Conservation (phyloP, 1,139 yeast species). For the Suhomyces ambrosiae region DNA sequence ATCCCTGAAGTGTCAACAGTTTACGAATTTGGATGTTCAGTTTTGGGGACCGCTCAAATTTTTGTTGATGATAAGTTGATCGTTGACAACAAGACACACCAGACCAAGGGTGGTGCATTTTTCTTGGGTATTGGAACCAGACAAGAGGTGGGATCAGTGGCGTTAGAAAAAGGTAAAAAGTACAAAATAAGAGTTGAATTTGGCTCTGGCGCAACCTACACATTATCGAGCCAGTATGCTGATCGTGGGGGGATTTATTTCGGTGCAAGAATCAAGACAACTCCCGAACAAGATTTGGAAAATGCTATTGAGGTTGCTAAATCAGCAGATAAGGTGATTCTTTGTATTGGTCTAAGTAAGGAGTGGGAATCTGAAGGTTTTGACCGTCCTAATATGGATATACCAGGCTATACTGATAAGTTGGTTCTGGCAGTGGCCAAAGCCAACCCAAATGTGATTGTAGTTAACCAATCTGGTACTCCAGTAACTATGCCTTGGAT, state of each 20-base stretch:
- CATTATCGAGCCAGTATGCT: constrained; percentile 23
- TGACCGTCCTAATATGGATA: constrained; percentile 43
- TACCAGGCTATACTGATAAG: constrained; percentile 22
- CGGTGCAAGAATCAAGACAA: constrained; percentile 26
- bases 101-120: constrained; percentile 50
- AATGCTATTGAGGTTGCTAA: constrained; percentile 48
- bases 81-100: constrained; percentile 58
- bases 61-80: constrained; percentile 54
- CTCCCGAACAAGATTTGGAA: constrained; percentile 32
- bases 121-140: constrained; percentile 50
- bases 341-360: constrained; percentile 46
- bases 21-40: constrained; percentile 53
- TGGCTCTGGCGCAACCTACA: constrained; percentile 53
- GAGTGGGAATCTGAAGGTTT: constrained; percentile 56
- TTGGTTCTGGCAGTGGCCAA: constrained; percentile 18
- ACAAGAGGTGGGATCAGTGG: constrained; percentile 43
- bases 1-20: constrained; percentile 49
- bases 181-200: constrained; percentile 51
- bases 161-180: constrained; percentile 43
- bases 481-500: constrained; percentile 25
- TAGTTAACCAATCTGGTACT: constrained; percentile 23
- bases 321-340: constrained; percentile 45
- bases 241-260: constrained; percentile 38
- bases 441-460: constrained; percentile 21
- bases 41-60: constrained; percentile 55